phyloP scores from a whole-genome alignment of 192 early-diverging fungal species.

The Coemansia sp. region DNA sequence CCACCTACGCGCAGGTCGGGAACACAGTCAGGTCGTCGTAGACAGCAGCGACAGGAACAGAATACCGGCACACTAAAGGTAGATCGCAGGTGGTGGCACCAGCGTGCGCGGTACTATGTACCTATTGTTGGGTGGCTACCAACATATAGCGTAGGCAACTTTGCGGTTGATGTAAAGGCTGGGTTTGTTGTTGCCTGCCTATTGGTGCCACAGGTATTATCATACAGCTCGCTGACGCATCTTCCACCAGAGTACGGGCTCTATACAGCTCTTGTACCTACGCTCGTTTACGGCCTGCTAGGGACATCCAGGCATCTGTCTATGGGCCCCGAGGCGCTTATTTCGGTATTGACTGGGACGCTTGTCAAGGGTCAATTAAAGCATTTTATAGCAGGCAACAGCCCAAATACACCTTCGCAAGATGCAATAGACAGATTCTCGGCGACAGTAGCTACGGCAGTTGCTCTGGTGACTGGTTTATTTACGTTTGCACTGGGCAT shows the following conservation, averaged over 20 bases:
- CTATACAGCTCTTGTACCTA: conserved; percentile 82
- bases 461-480: conserved; percentile 87
- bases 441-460: conserved; percentile 58
- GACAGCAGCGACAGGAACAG: conserved; percentile 15
- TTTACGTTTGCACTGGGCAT: conserved; percentile 93
- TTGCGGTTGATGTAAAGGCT: conserved; percentile 77
- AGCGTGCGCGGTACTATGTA: conserved; percentile 85
- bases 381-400: conserved; percentile 43
- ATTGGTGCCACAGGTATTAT: conserved; percentile 74
- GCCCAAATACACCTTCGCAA: conserved; percentile 50
- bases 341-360: conserved; percentile 82
- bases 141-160: conserved; percentile 61
- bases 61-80: neutral
- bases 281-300: conserved; percentile 82
- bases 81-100: conserved; percentile 34
- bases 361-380: conserved; percentile 65
- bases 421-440: conserved; percentile 55
- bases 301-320: conserved; percentile 94
- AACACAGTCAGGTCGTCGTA: conserved; percentile 8
- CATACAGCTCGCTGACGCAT: conserved; percentile 87
- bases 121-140: conserved; percentile 95
- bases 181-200: conserved; percentile 81
- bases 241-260: conserved; percentile 88
- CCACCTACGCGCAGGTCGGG: conserved; percentile 4
- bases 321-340: conserved; percentile 91